Conservation (phyloP, 108 stramenopile genomes). For the Cylindrotheca closterium region DNA sequence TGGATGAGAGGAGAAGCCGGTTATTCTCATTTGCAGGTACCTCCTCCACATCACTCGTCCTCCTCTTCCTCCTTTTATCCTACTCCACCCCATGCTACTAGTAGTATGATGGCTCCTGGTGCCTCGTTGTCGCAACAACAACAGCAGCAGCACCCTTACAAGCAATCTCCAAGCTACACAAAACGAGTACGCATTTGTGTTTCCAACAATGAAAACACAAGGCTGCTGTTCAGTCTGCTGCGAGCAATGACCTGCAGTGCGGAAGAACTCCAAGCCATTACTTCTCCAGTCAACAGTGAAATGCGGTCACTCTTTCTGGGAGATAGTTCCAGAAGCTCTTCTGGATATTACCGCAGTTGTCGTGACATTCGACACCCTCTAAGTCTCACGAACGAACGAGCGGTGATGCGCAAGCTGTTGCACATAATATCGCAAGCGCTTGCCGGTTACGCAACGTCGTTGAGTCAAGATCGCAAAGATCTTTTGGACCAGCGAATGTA, state of each 20-base stretch:
- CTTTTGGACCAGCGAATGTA: constrained; percentile 57
- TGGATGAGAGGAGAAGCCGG: constrained; percentile 86
- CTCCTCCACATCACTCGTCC: not conserved
- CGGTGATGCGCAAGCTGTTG: constrained; percentile 70
- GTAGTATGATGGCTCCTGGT: not conserved
- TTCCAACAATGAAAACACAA: constrained; percentile 94
- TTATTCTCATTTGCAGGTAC: not conserved
- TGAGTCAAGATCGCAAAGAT: constrained; percentile 69
- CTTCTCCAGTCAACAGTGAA: constrained; percentile 38
- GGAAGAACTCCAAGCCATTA: constrained; percentile 61
- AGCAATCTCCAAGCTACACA: constrained; percentile 1
- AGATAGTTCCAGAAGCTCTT: constrained; percentile 28
- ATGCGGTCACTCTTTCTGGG: constrained; percentile 35
- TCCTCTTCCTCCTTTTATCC: not conserved
- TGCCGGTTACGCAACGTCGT: constrained; percentile 74
- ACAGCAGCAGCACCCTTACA: not conserved
- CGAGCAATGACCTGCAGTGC: constrained; percentile 73
- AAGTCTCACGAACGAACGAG: constrained; percentile 73
- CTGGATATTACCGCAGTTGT: constrained; percentile 62
- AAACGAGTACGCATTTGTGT: constrained; percentile 93
- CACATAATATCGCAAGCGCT: constrained; percentile 58
- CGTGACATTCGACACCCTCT: constrained; percentile 85
- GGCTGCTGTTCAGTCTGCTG: constrained; percentile 80
- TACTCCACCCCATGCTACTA: too few relatives aligned
- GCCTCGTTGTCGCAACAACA: not conserved